Evolutionary conservation across 2,329 filamentous ascomycete species (phyloP), one percentile per base, ranked within the genome.

Genomic region (Metarhizium guizhouense): DNA sequence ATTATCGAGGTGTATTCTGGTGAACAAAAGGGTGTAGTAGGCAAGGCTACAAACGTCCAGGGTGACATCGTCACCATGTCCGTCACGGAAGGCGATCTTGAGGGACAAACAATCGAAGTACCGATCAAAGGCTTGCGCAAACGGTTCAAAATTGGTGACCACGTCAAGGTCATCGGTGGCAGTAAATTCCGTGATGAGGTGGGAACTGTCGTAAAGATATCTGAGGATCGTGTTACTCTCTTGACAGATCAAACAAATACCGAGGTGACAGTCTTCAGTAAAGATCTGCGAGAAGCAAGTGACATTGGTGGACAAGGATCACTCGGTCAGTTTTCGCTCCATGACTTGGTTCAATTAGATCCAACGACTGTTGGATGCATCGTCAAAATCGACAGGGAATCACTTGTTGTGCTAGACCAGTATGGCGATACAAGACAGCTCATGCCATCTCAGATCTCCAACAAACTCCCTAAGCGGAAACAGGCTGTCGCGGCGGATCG

Each of bases 251-350:
- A 94, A 69, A 94, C 84, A 58, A 93, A 94, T 71, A 85, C 86
- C 53, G 94, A 99, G 69, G 91, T 99, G 63, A 96, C 92, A 0
- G 94, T 99, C 38, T 99, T 99, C 68, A 96, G 93, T 76, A 96
- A 95, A 70, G 94, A 99, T 74, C 75, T 99, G 58, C 84, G 95
- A 62, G 90, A 96, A 70, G 94, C 94, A 32, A 90, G 90, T 55
- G 94, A 97, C 67, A 90, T 91, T 63, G 92, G 91, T 59, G 91
- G 90, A 16, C 86, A 92, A 65, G 88, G 90, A 32, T 84, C 85
- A 36, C 75, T 93, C n/a, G 90, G 90, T 11, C 89, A 95, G 71
- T 97, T 88, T 70, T 88, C 92, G 62, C 84, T 99, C 38, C 90
- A 95, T 63, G 94, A 99, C 68, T 80, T 99, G 30, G 90, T 99